Percentiles rank a stretch among this genome's conserved stretches.
These are phyloP conservation scores for Serpula lacrymans DNA, from an alignment of 768 basidiomycete species.

Conservation along the genomic window DNA sequence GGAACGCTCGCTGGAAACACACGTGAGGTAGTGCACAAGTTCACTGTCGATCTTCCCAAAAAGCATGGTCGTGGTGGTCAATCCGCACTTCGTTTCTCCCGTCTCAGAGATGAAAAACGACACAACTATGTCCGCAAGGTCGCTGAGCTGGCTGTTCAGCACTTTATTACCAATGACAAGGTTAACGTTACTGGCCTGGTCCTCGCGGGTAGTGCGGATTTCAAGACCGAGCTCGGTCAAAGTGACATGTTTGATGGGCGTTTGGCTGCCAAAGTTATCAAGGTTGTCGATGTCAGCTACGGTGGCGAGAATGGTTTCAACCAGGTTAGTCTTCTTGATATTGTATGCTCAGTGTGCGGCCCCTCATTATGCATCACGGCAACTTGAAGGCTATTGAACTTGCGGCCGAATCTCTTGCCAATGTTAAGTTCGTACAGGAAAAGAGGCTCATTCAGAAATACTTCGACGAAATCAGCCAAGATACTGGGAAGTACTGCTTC, in stretches of 20 bases:
- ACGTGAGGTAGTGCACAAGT: constrained; percentile 96
- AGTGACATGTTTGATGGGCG: constrained; percentile 95
- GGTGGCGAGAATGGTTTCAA: constrained; percentile 99
- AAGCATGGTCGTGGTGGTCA: constrained; percentile 99
- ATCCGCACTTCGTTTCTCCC: constrained; percentile 98
- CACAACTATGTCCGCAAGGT: constrained; percentile 99
- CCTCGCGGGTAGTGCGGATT: constrained; percentile 94
- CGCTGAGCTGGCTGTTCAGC: constrained; percentile 93
- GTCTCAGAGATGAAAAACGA: constrained; percentile 97
- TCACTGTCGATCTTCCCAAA: constrained; percentile 98
- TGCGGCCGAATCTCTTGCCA: constrained; percentile 91
- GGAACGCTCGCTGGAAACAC: constrained; percentile 96
- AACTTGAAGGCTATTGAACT: constrained; percentile 84
- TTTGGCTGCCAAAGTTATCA: constrained; percentile 88
- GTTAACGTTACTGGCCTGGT: constrained; percentile 97
- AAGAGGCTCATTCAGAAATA: constrained; percentile 97
- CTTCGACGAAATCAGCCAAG: constrained; percentile 99
- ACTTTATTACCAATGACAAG: constrained; percentile 97
- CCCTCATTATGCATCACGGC: background rate
- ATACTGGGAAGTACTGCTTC: constrained; percentile 95
- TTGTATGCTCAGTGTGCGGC: background rate
- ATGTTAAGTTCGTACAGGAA: constrained; percentile 99
- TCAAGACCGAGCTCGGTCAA: constrained; percentile 96
- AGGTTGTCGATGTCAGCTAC: constrained; percentile 97
- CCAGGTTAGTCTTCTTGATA: constrained; percentile 57